Conservation (phyloP, 73 alveolate genomes). For the Halteria grandinella region DNA sequence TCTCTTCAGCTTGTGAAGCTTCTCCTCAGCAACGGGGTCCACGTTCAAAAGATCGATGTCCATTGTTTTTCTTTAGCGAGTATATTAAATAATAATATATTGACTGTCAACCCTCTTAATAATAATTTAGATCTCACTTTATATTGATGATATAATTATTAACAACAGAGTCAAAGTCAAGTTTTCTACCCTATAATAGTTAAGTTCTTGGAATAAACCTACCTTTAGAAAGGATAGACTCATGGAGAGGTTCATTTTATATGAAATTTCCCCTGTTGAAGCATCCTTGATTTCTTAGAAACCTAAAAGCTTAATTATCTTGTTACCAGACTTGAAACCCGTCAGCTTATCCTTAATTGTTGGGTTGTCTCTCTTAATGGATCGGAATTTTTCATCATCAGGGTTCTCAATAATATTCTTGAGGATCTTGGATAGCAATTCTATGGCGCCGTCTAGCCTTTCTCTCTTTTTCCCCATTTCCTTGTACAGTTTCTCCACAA, state of each 20-base stretch:
- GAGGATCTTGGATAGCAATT: not conserved
- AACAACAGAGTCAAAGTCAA: slow-evolving; percentile 15
- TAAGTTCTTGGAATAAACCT: not conserved
- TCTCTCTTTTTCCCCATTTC: not conserved
- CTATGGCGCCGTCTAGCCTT: slow-evolving; percentile 4
- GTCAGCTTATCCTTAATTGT: slow-evolving; percentile 34
- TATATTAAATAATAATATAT: too few species aligned
- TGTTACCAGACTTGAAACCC: not conserved
- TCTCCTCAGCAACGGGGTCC: slow-evolving; percentile 78
- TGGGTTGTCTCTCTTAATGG: slow-evolving; percentile 27
- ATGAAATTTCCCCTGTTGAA: not conserved
- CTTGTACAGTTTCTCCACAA: not conserved
- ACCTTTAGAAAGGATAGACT: slow-evolving; percentile 33
- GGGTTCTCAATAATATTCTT: slow-evolving; percentile 34
- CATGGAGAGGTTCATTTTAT: not conserved
- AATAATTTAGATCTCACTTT: not conserved
- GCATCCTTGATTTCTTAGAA: slow-evolving; percentile 21
- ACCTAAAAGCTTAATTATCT: not conserved
- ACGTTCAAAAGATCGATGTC: slow-evolving; percentile 82
- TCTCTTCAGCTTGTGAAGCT: slow-evolving; percentile 79
- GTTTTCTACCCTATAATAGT: slow-evolving; percentile 13
- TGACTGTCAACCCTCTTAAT: not conserved
- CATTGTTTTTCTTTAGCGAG: slow-evolving; percentile 43
- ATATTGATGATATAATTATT: not conserved
- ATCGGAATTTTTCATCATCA: slow-evolving; percentile 24